phyloP scores from a whole-genome alignment of 2,329 filamentous ascomycete genomes.

The Stachybotrys echinatus region DNA sequence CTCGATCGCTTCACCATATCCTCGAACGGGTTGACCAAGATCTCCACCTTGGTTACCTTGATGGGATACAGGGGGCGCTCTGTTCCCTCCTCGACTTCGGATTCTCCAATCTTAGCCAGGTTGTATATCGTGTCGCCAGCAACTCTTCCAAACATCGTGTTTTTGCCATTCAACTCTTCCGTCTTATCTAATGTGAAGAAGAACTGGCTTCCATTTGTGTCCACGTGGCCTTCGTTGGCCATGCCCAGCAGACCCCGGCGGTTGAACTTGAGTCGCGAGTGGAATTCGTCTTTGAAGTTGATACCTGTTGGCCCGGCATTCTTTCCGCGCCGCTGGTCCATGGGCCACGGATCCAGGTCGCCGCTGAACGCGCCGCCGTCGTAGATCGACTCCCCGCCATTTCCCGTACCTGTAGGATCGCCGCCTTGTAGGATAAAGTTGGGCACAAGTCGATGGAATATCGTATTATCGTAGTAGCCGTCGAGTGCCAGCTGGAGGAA shows the following conservation, averaged over 20 bases:
- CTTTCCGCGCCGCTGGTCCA: constrained; percentile 57
- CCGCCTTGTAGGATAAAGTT: constrained; percentile 93
- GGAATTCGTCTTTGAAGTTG: constrained; percentile 78
- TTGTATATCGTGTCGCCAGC: constrained; percentile 96
- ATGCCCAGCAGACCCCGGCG: constrained; percentile 87
- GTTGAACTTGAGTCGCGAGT: constrained; percentile 89
- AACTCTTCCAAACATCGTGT: constrained; percentile 89
- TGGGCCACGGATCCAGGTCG: constrained; percentile 67
- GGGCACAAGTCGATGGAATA: constrained; percentile 89
- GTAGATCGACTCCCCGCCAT: constrained; percentile 88
- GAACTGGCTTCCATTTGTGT: constrained; percentile 93
- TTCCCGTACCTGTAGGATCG: constrained; percentile 87
- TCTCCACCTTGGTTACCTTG: constrained; percentile 68
- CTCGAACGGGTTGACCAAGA: constrained; percentile 76
- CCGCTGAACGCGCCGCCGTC: constrained; percentile 72
- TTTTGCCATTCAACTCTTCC: constrained; percentile 80
- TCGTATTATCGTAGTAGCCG: constrained; percentile 89
- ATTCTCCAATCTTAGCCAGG: constrained; percentile 86
- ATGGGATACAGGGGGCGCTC: constrained; percentile 84
- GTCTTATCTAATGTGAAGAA: constrained; percentile 88
- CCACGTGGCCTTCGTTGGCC: constrained; percentile 75
- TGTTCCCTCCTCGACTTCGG: constrained; percentile 70
- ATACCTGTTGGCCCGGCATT: constrained; percentile 56
- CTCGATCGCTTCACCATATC: constrained; percentile 69
- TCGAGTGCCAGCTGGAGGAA: constrained; percentile 94